Evolutionary conservation across 306 rosid species (phyloP).

Genomic region (Casuarina equisetifolia): DNA sequence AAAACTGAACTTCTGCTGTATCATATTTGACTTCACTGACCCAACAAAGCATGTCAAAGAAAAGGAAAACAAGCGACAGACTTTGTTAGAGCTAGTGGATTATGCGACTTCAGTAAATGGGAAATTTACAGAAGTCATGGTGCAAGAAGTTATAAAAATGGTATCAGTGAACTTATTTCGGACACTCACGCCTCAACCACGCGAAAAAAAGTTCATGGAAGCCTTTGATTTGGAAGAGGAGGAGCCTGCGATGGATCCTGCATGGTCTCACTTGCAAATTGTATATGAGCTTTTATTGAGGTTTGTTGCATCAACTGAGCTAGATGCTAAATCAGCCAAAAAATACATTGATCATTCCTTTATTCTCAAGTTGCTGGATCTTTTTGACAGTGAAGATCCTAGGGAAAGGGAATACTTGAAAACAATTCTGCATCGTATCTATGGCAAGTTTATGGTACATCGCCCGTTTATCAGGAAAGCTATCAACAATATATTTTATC

Average conservation of each 20-base stretch:
- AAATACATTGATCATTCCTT: conserved; percentile 65
- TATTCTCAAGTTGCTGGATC: conserved; percentile 64
- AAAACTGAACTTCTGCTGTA: conserved; percentile 52
- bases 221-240: conserved; percentile 60
- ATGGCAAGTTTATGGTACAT: conserved; percentile 64
- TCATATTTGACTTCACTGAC: conserved; percentile 60
- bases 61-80: conserved; percentile 60
- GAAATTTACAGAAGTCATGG: conserved; percentile 46
- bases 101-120: conserved; percentile 53
- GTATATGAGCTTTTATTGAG: conserved; percentile 54
- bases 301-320: conserved; percentile 61
- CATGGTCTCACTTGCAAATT: conserved; percentile 72
- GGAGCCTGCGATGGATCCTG: conserved; percentile 57
- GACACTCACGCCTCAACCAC: conserved; percentile 49
- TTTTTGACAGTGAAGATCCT: conserved; percentile 60
- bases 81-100: conserved; percentile 71
- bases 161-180: conserved; percentile 56
- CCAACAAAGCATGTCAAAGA: conserved; percentile 52
- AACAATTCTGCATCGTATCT: conserved; percentile 60
- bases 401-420: conserved; percentile 68
- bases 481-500: conserved; percentile 57
- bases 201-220: conserved; percentile 49
- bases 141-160: conserved; percentile 56
- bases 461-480: conserved; percentile 72
- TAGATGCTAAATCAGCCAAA: conserved; percentile 61